Base-by-base conservation (phyloP, 805 yeast genomes). In the Hanseniaspora clermontiae region DNA sequence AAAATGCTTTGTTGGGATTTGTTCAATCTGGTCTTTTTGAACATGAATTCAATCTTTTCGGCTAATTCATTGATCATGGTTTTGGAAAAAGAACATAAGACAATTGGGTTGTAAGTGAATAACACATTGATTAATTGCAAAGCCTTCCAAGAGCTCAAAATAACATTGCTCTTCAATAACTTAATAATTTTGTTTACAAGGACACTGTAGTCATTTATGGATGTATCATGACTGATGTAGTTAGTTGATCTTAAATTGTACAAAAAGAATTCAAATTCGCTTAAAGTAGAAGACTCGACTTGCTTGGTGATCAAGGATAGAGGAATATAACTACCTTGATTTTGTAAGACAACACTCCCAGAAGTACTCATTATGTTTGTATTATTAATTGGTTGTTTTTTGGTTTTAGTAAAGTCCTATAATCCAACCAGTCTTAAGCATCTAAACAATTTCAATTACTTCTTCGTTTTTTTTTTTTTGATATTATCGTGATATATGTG, bases 121-220 rank as follows among this genome's bases (percentile, higher is more conserved):
- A 81, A 64, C 0, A 81, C 79, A 42, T 71, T 68, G 12, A 75
- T 71, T 7, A 81, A 60, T 61, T 78, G 79, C 38, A 81, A 74
- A 6, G 84, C 87, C 60, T 79, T 74, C 86, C 87, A 82, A 55
- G 78, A 72, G 49, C 69, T 66, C 49, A 67, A 71, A n/a, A 73
- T 71, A 40, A 40, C 24, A 17, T 51, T 38, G 7, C 50, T 43
- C 39, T 72, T 68, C 56, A 77, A 62, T 46, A 77, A 66, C 61
- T 77, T 78, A 54, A 70, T 61, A 17, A 72, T 64, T 49, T 76
- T 70, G 8, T 70, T 63, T n/a, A 62, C 62, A 27, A 69, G 58
- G 12, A 69, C 58, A 17, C 64, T 63, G 48, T 68, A 56, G 14
- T 69, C 72, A 17, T 68, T 63, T 49, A 68, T 67, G 20, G 68